Base-by-base conservation (phyloP, 768 basidiomycete species). In the Leucogyrophana mollusca region DNA sequence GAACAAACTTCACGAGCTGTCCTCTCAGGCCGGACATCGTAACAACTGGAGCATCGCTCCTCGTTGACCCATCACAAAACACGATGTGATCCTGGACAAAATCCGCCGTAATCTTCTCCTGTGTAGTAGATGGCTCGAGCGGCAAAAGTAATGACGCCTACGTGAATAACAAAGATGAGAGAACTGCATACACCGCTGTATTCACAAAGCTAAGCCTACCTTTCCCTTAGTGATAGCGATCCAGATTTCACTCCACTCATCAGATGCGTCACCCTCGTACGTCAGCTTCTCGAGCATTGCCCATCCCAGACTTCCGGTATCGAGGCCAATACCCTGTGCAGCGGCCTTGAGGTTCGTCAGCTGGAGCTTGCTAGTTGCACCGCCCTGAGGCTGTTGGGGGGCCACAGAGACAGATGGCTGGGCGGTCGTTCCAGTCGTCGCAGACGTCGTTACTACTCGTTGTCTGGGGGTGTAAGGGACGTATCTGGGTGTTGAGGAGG, bases 21-120 rank as follows among this genome's bases (percentile, higher is more conserved):
- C 91, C 94, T 17, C 94, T 72, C 21, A 97, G 68, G 4, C 94
- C 95, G 0, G 91, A 93, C 27, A 94, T 67, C 0, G 91, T 91
- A 3, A 92, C 76, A 10, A 92, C 64, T 24, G 78, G 76, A 4
- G 78, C 72, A 38, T 71, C 61, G 27, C 71, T 70, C 35, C 56
- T 60, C 18, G 73, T 67, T 1, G 77, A 68, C 13, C 72, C 72
- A 42, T 88, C 81, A 54, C 76, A 82, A 24, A 92, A 73, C 23
- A 81, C 69, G 46, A 95, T 64, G 60, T 99, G 95, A 57, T 96
- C 93, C 59, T 80, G 82, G 23, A 96, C 70, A 46, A 94, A 83
- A 3, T 91, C 86, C 0, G 82, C 67, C 0, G 86, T 87, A 42
- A 92, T 73, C 40, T 71, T 71, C 14, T 80, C 77, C 16, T 77